These are phyloP conservation scores for Funneliformis mosseae DNA, from an alignment of 192 early-diverging fungal species.

Conservation along the genomic window DNA sequence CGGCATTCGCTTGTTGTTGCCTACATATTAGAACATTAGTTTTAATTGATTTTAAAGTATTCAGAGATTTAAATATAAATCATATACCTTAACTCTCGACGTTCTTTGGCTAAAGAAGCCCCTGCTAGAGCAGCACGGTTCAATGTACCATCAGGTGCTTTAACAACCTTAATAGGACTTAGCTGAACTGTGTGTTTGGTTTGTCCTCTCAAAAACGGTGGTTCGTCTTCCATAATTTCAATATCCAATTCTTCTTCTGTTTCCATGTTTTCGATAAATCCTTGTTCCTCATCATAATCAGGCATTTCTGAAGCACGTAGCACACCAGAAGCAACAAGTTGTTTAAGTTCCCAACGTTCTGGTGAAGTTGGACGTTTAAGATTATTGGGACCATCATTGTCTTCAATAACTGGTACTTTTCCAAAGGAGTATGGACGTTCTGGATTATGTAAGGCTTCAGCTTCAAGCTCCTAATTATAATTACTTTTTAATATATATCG, in stretches of 20 bases:
- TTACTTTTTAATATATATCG: too few relatives aligned
- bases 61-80: background rate
- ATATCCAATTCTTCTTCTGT: slow-evolving; percentile 96
- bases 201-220: slow-evolving; percentile 92
- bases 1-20: slow-evolving; percentile 79
- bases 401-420: slow-evolving; percentile 48
- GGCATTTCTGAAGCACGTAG: slow-evolving; percentile 85
- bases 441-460: slow-evolving; percentile 62
- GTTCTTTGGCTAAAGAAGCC: slow-evolving; percentile 90
- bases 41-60: background rate
- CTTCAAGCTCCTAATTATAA: slow-evolving; percentile 53
- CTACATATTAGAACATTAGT: slow-evolving; percentile 39
- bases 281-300: slow-evolving; percentile 86
- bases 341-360: slow-evolving; percentile 97
- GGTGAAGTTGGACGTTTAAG: slow-evolving; percentile 91
- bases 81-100: slow-evolving; percentile 68
- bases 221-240: slow-evolving; percentile 95
- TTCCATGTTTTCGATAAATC: slow-evolving; percentile 78
- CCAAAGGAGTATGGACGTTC: slow-evolving; percentile 57
- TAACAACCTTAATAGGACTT: slow-evolving; percentile 96
- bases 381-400: slow-evolving; percentile 45
- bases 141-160: slow-evolving; percentile 95
- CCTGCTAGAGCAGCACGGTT: slow-evolving; percentile 95
- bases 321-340: slow-evolving; percentile 94
- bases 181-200: slow-evolving; percentile 81